Percentiles rank a stretch among this genome's conserved stretches.
Evolutionary conservation across 2,329 filamentous ascomycete genomes (phyloP).

Genomic region (Cyclaneusma minus): DNA sequence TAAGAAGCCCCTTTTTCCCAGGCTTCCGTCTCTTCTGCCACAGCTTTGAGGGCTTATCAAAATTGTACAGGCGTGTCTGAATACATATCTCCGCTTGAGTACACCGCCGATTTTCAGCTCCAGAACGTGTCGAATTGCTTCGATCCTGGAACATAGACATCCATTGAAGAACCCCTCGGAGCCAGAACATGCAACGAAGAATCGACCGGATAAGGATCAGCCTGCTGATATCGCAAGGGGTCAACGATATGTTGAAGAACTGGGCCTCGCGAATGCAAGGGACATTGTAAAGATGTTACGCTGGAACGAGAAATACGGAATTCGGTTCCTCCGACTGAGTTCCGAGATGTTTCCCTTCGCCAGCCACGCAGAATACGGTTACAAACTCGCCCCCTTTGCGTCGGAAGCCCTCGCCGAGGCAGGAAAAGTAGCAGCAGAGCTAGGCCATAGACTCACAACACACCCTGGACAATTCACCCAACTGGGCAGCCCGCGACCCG

Average conservation of each 20-base stretch:
- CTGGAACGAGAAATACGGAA: constrained; percentile 87
- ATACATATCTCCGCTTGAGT: constrained; percentile 73
- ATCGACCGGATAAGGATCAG: constrained; percentile 62
- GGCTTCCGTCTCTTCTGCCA: constrained; percentile 2
- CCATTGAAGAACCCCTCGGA: constrained; percentile 61
- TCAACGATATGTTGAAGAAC: constrained; percentile 54
- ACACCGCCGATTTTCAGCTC: constrained; percentile 82
- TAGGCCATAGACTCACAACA: constrained; percentile 74
- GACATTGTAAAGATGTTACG: constrained; percentile 75
- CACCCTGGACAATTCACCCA: constrained; percentile 92
- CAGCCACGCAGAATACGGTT: constrained; percentile 75
- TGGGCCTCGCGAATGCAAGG: constrained; percentile 68
- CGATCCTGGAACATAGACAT: constrained; percentile 78
- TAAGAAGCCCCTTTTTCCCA: no score
- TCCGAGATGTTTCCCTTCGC: constrained; percentile 98
- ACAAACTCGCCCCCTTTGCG: constrained; percentile 71
- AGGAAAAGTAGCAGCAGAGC: constrained; percentile 58
- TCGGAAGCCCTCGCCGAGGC: constrained; percentile 61
- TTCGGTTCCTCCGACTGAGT: constrained; percentile 82
- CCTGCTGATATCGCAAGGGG: constrained; percentile 52
- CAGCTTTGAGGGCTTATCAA: constrained; percentile 3
- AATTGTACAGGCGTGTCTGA: constrained; percentile 56
- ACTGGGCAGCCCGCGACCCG: constrained; percentile 63
- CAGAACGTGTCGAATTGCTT: constrained; percentile 78
- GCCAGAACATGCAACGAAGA: constrained; percentile 71